Evolutionary conservation across 164 flowering plant species (phyloP).

Genomic region (Hamamelis virginiana): DNA sequence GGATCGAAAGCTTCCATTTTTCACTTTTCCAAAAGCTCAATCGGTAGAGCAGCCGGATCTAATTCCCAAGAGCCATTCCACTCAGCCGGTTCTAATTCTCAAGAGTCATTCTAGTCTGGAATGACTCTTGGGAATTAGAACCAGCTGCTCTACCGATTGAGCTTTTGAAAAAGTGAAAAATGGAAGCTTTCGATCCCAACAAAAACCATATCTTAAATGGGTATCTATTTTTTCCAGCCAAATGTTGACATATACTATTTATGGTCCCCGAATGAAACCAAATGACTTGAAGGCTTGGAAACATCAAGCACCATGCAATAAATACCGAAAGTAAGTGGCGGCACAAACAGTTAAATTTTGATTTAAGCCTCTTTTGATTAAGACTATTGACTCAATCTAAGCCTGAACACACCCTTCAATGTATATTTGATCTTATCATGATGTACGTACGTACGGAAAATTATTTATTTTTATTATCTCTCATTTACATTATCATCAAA

Average conservation of each 20-base stretch:
- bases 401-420: constrained; percentile 19
- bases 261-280: no score
- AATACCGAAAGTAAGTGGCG: constrained; percentile 28
- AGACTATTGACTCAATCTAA: constrained; percentile 15
- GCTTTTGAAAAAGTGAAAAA: not conserved
- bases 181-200: not conserved
- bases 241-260: not conserved
- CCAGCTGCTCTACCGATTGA: not conserved
- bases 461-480: no score
- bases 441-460: no score
- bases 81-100: no score
- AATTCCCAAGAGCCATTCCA: no score
- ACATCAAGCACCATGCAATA: not conserved
- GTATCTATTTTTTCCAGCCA: not conserved
- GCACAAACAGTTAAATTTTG: constrained; percentile 21
- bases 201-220: not conserved
- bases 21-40: not conserved
- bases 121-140: not conserved
- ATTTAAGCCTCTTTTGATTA: not conserved
- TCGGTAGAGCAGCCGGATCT: not conserved
- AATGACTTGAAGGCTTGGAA: not conserved
- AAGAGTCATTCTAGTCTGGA: not conserved
- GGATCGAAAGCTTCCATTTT: not conserved
- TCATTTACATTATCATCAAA: no score
- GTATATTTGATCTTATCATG: no score